Conservation (phyloP, 352 stramenopile genomes). For the Pythium scleroteichum region DNA sequence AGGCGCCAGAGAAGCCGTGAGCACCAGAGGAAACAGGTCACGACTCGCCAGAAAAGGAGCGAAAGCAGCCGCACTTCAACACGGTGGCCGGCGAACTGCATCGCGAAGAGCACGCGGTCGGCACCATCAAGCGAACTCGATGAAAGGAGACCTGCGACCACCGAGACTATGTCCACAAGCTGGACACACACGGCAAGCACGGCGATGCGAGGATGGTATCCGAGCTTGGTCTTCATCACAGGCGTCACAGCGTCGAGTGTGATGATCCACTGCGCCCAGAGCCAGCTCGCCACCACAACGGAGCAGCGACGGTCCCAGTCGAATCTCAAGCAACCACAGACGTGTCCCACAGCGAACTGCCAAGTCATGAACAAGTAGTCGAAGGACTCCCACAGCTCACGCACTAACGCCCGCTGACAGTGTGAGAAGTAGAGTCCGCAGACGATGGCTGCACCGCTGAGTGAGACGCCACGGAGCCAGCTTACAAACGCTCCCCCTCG, state of each 20-base stretch:
- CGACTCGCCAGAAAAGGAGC: conserved; percentile 4
- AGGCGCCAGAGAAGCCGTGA: conserved; percentile 9
- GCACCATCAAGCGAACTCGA: not conserved
- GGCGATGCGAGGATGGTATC: conserved; percentile 12
- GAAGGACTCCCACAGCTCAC: not conserved
- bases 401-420: conserved; percentile 5
- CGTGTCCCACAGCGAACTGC: not conserved
- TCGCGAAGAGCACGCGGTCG: not conserved
- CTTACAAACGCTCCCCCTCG: no score
- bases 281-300: conserved; percentile 2
- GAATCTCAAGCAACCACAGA: conserved; percentile 8
- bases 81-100: not conserved
- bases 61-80: conserved; percentile 5
- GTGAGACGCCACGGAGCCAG: no score
- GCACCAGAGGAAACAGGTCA: conserved; percentile 11
- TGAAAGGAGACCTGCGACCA: no score
- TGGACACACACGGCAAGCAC: no score
- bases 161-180: no score
- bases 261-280: conserved; percentile 22
- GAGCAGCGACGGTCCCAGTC: conserved; percentile 3
- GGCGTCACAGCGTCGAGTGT: conserved; percentile 28
- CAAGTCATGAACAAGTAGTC: conserved; percentile 7
- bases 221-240: conserved; percentile 28
- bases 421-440: no score
- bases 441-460: no score